Evolutionary conservation across 2,329 filamentous ascomycete genomes (phyloP).

Genomic region (Phyllosticta capitalensis): DNA sequence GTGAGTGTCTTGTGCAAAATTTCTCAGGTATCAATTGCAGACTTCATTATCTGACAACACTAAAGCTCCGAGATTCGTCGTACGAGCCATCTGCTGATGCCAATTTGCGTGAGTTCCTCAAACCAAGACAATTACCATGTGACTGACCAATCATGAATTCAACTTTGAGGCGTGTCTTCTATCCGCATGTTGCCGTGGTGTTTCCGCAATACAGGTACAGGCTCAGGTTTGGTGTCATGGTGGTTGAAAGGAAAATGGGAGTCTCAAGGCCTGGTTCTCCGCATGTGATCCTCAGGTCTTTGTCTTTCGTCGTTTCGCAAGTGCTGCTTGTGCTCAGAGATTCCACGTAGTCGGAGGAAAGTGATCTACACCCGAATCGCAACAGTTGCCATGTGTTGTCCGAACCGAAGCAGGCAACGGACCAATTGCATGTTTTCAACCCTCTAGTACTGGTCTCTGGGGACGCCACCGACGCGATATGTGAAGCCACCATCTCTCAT

Average conservation of each 20-base stretch:
- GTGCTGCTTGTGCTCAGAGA: background rate
- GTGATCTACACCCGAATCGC: background rate
- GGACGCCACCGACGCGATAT: background rate
- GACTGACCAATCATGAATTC: background rate
- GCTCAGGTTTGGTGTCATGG: background rate
- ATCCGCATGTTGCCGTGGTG: background rate
- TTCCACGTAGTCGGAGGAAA: too few relatives aligned
- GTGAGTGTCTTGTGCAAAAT: background rate
- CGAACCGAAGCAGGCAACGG: background rate
- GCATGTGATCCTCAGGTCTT: background rate
- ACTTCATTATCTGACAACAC: background rate
- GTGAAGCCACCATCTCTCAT: background rate
- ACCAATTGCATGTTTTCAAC: background rate
- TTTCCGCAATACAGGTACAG: background rate
- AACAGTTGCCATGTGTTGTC: background rate
- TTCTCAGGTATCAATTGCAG: background rate
- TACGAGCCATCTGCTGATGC: background rate
- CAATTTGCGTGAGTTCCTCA: background rate
- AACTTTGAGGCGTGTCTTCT: background rate
- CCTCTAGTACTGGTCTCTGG: background rate
- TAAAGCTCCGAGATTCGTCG: background rate
- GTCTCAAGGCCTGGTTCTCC: background rate
- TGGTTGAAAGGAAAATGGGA: background rate
- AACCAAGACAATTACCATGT: background rate
- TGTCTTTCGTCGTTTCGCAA: background rate